Conservation (phyloP, 768 basidiomycete genomes). For the Russula vinacea region DNA sequence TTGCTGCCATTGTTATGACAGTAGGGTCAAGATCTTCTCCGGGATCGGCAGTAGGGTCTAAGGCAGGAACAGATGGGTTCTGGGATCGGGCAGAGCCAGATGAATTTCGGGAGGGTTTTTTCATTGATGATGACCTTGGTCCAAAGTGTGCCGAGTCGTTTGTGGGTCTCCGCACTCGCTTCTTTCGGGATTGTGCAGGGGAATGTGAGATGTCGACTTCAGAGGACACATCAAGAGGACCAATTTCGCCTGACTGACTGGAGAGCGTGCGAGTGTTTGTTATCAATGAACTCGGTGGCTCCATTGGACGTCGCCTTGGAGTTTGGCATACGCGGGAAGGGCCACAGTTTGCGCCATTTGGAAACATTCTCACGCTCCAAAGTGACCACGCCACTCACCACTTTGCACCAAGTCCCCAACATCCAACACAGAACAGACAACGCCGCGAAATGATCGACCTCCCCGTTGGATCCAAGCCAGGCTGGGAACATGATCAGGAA, state of each 20-base stretch:
- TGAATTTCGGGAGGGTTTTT: conserved; percentile 24
- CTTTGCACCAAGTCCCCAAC: no score
- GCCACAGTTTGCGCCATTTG: neutral
- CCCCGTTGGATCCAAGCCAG: conserved; percentile 55
- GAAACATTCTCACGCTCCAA: conserved; percentile 9
- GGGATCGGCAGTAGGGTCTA: conserved; percentile 58
- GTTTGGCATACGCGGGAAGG: neutral
- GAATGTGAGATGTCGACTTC: conserved; percentile 2
- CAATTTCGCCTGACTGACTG: conserved; percentile 2
- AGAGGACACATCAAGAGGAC: conserved; percentile 4
- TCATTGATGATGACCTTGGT: conserved; percentile 6
- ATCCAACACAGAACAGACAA: neutral
- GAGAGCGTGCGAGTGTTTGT: neutral
- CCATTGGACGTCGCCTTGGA: neutral
- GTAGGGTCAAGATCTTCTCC: conserved; percentile 84
- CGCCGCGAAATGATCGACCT: conserved; percentile 33
- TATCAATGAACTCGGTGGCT: conserved; percentile 4
- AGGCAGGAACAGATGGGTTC: conserved; percentile 48
- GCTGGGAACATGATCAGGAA: conserved; percentile 56
- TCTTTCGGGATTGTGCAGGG: conserved; percentile 19
- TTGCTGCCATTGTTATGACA: conserved; percentile 72
- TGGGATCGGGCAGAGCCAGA: conserved; percentile 31
- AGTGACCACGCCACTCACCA: no score
- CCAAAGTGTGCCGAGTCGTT: conserved; percentile 9
- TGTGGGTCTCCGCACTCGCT: conserved; percentile 18